phyloP scores from a whole-genome alignment of 768 basidiomycete species.

The Naganishia onofrii region DNA sequence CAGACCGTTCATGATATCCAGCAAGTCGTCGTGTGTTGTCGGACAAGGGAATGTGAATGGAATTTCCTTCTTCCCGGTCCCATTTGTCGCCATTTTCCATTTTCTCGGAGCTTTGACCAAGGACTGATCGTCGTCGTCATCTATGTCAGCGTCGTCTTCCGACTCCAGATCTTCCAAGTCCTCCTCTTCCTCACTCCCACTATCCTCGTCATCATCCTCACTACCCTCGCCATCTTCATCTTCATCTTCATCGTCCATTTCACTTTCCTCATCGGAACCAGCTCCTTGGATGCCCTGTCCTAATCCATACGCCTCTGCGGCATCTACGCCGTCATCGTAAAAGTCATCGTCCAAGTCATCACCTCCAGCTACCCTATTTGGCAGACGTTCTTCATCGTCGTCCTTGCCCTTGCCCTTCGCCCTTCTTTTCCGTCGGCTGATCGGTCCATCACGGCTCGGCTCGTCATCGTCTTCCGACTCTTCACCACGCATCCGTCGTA shows the following conservation, averaged over 20 bases:
- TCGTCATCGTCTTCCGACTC: constrained; percentile 62
- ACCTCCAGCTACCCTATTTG: constrained; percentile 59
- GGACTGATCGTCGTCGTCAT: constrained; percentile 29
- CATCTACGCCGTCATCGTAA: constrained; percentile 35
- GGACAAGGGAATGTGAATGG: constrained; percentile 94
- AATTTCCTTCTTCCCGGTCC: constrained; percentile 59
- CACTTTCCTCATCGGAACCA: constrained; percentile 27
- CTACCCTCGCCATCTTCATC: constrained; percentile 54
- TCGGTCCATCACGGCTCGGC: constrained; percentile 54
- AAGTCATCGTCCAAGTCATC: constrained; percentile 93
- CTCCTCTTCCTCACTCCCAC: constrained; percentile 47
- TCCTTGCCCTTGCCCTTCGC: constrained; percentile 54
- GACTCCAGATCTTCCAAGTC: constrained; percentile 45
- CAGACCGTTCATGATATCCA: constrained; percentile 72
- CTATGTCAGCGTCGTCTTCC: constrained; percentile 50
- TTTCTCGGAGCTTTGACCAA: constrained; percentile 30
- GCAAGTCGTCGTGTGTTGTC: constrained; percentile 76
- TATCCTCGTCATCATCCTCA: constrained; percentile 48
- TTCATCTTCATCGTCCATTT: constrained; percentile 50
- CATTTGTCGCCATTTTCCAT: constrained; percentile 36
- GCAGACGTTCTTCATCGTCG: constrained; percentile 27
- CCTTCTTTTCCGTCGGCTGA: constrained; percentile 46
- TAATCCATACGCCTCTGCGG: constrained; percentile 28
- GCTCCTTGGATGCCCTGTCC: constrained; percentile 50
- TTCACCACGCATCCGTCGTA: constrained; percentile 80